Percentiles rank a stretch among this genome's conserved stretches.
These are phyloP conservation scores for Syzygium oleosum DNA, from an alignment of 345 rosid species.

Conservation along the genomic window DNA sequence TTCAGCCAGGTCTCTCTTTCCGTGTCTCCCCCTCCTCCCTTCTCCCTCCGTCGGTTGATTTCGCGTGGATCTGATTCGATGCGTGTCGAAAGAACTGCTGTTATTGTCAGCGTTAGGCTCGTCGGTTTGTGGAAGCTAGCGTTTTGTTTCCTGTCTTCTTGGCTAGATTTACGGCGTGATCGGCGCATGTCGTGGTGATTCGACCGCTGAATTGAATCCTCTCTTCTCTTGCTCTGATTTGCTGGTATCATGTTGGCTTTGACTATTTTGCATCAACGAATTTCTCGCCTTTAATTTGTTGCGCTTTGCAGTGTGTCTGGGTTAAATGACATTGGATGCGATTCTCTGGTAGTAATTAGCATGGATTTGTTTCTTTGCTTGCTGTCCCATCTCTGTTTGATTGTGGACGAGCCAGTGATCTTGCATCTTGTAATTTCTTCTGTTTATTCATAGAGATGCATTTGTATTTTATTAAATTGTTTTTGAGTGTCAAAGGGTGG, in stretches of 20 bases:
- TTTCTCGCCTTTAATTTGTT: neutral
- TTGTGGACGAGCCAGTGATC: neutral
- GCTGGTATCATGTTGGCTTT: neutral
- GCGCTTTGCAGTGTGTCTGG: neutral
- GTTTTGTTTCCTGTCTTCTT: neutral
- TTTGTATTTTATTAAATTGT: neutral
- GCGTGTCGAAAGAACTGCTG: neutral
- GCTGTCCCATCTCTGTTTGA: neutral
- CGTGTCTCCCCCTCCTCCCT: neutral
- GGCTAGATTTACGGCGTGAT: neutral
- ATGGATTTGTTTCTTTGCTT: neutral
- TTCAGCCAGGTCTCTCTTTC: conserved; percentile 28
- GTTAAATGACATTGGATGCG: neutral
- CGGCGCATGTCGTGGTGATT: neutral
- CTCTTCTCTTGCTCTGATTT: neutral
- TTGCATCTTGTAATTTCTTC: neutral
- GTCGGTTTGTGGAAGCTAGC: neutral
- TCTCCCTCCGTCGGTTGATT: neutral
- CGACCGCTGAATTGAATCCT: neutral
- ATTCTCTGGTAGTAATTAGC: neutral
- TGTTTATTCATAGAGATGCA: neutral
- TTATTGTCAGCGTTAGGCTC: neutral
- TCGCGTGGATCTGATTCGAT: neutral
- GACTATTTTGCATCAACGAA: neutral
- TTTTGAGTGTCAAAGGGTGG: neutral